phyloP scores from a whole-genome alignment of 495 filamentous ascomycete genomes.

The Penicillium roqueforti region DNA sequence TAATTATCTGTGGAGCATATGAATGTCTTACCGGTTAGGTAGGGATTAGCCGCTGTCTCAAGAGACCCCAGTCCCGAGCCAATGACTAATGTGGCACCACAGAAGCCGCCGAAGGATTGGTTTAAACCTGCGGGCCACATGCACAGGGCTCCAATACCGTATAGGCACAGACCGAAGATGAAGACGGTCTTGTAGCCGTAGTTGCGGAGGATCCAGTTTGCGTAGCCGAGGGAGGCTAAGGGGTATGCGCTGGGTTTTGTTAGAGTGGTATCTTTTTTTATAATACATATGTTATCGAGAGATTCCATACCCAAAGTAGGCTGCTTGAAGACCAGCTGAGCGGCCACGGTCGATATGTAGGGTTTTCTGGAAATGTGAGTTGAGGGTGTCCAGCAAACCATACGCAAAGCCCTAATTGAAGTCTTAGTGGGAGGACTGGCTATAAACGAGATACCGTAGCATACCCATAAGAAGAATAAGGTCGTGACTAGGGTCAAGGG shows the following conservation, averaged over 20 bases:
- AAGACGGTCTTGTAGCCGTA: conserved; percentile 53
- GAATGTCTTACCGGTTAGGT: conserved; percentile 39
- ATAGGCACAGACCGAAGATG: conserved; percentile 49
- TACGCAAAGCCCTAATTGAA: conserved; percentile 48
- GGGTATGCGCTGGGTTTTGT: conserved; percentile 47
- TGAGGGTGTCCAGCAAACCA: conserved; percentile 43
- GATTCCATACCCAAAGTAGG: conserved; percentile 43
- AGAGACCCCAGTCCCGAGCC: conserved; percentile 51
- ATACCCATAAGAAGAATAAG: conserved; percentile 70
- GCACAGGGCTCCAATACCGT: conserved; percentile 51
- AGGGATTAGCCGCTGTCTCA: conserved; percentile 56
- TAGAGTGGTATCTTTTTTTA: neutral
- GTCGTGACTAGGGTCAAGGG: conserved; percentile 48
- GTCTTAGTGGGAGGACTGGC: neutral
- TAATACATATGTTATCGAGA: neutral
- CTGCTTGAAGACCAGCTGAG: conserved; percentile 52
- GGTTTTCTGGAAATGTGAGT: conserved; percentile 54
- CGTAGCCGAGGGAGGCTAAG: conserved; percentile 57
- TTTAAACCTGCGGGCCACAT: conserved; percentile 53
- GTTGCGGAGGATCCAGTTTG: conserved; percentile 52
- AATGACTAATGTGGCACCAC: conserved; percentile 56
- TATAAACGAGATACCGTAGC: neutral
- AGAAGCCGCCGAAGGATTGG: conserved; percentile 56
- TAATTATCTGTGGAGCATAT: neutral
- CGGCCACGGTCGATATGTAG: conserved; percentile 47